Conservation (phyloP, 306 rosid species). For the Mucuna pruriens region DNA sequence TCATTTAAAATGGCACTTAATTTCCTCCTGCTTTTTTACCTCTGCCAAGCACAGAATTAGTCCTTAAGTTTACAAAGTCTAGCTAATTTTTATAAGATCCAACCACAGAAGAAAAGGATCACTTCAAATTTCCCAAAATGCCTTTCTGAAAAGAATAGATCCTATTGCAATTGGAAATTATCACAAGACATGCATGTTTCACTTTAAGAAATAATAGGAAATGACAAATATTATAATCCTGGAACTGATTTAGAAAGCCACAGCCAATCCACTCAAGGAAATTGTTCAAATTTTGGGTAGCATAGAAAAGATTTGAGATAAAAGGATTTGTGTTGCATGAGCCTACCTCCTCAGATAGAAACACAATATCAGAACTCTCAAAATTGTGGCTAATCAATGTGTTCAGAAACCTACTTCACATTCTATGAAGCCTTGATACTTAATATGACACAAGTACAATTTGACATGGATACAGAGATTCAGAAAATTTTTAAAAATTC, state of each 20-base stretch:
- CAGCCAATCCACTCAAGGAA: not conserved
- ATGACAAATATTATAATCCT: not conserved
- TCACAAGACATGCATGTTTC: not conserved
- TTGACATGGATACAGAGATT: not conserved
- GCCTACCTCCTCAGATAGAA: not conserved
- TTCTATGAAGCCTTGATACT: not conserved
- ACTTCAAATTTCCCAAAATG: not conserved
- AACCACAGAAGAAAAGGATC: not conserved
- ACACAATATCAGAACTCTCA: not conserved
- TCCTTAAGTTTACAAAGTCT: not conserved
- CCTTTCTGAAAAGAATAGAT: not conserved
- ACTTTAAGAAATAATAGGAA: not conserved
- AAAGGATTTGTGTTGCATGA: not conserved
- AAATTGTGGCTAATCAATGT: constrained; percentile 25
- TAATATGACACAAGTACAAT: not conserved
- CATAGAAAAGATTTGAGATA: not conserved
- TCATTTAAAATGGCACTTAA: not conserved
- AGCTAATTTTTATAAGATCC: not conserved
- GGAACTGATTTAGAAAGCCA: constrained; percentile 16
- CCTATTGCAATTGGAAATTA: not conserved
- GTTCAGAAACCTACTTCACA: not conserved
- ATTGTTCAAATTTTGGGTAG: not conserved
- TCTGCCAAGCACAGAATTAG: constrained; percentile 8
- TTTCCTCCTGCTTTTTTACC: not conserved
- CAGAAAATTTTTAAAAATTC: not conserved